Conservation (phyloP, 805 yeast genomes). For the Wickerhamiella kurtzmanii region DNA sequence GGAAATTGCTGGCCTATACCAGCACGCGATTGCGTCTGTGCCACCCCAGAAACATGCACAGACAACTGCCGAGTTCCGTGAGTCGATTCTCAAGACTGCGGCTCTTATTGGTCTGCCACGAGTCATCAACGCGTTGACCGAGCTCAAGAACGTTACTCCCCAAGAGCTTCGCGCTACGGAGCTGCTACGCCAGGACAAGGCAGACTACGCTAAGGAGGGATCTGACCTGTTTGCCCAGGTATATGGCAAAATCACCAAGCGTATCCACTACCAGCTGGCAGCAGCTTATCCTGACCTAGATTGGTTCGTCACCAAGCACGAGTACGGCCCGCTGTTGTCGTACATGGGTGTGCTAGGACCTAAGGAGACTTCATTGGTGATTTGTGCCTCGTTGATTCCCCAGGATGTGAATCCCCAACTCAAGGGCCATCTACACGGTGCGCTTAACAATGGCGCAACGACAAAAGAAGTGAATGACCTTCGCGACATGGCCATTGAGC, state of each 20-base stretch:
- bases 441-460: conserved; percentile 63
- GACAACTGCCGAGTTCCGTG: conserved; percentile 49
- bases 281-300: conserved; percentile 79
- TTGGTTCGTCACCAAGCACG: conserved; percentile 55
- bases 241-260: conserved; percentile 57
- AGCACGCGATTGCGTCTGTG: conserved; percentile 40
- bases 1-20: conserved; percentile 62
- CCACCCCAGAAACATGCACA: conserved; percentile 17
- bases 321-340: conserved; percentile 67
- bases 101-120: conserved; percentile 79
- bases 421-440: conserved; percentile 83
- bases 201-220: conserved; percentile 34
- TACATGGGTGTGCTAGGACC: conserved; percentile 48
- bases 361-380: conserved; percentile 60
- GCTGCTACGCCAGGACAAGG: conserved; percentile 18
- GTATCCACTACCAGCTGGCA: conserved; percentile 55
- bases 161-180: conserved; percentile 27
- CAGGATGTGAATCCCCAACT: conserved; percentile 89
- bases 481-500: conserved; percentile 46
- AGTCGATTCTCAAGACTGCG: conserved; percentile 61
- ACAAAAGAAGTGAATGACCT: conserved; percentile 46
- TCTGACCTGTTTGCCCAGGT: conserved; percentile 55
- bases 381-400: conserved; percentile 71
- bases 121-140: conserved; percentile 63
- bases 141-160: conserved; percentile 56